Base-by-base conservation (phyloP, 2,329 filamentous ascomycete species). In the Trichoderma koningiopsis region DNA sequence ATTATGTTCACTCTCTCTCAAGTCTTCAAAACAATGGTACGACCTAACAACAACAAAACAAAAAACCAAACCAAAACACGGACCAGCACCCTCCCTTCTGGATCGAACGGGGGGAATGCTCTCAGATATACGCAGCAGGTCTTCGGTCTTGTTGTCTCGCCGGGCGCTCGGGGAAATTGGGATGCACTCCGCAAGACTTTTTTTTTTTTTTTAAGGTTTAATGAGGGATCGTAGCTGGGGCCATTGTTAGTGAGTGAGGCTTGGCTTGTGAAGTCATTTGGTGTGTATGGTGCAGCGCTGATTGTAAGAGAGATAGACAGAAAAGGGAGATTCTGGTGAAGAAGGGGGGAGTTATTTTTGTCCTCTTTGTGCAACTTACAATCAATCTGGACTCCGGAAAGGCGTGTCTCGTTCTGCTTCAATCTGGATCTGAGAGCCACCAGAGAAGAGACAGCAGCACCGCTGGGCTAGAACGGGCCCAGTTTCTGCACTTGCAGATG, bases 211-310 rank as follows among this genome's bases (percentile, higher is more conserved):
- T 27, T 27, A 47, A 49, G 33, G 37, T 49, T 66, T 58, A 58
- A 62, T 61, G 66, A 62, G 55, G 55, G 55, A 67, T 58, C 37
- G 35, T 47, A 33, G 63, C 63, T 66, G 63, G 53, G 27, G 31
- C 63, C 53, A 58, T 35, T n/a, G 47, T 29, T 47, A 29, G 61
- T 56, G 49, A 55, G 49, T 56, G 49, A 40, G 33, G 37, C 55
- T 64, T 64, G 43, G 61, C 52, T 24, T 27, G n/a, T 4, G n/a
- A 31, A 19, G 13, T 16, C 33, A 53, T 63, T 40, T n/a, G 19
- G 33, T 35, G 33, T 35, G 33, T 35, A 35, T 14, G 33, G 33
- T 29, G 16, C 10, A 2, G 27, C 16, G 53, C 10, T 56, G 61
- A 56, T 56, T 56, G 49, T 33, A 24, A 55, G 61, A 56, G 40